Evolutionary conservation across 169 alveolate species (phyloP).

Genomic region (Plasmodium cynomolgi): DNA sequence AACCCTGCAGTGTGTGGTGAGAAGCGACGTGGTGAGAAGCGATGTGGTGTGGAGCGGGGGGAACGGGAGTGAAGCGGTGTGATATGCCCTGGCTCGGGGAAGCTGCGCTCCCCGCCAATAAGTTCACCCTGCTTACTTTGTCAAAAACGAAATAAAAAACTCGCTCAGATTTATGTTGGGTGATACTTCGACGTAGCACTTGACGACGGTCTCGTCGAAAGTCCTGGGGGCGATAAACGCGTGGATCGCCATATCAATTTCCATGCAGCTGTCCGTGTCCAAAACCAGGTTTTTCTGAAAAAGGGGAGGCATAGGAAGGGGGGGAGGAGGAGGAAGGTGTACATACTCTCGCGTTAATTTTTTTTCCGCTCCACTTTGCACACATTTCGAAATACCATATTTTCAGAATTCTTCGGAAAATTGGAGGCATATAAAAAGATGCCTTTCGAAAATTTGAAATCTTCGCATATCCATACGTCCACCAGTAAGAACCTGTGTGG

Average conservation of each 20-base stretch:
- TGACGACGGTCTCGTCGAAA: constrained; percentile 13
- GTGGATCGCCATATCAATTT: constrained; percentile 50
- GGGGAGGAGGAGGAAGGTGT: not conserved
- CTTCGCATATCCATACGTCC: constrained; percentile 70
- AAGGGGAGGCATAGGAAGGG: not conserved
- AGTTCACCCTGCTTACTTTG: constrained; percentile 19
- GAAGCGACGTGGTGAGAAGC: not conserved
- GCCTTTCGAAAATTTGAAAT: constrained; percentile 49
- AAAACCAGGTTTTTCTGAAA: constrained; percentile 8
- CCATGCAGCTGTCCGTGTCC: constrained; percentile 29
- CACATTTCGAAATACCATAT: constrained; percentile 14
- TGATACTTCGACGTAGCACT: constrained; percentile 57
- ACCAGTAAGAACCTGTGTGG: constrained; percentile 22
- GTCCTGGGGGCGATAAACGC: constrained; percentile 32
- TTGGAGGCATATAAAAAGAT: constrained; percentile 50
- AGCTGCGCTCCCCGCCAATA: not conserved
- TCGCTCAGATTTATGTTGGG: constrained; percentile 35
- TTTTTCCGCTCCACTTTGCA: not conserved
- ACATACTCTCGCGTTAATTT: not conserved
- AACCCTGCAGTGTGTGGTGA: constrained; percentile 31
- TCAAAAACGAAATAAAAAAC: constrained; percentile 27
- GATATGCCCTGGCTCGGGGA: not conserved
- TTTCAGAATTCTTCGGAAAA: constrained; percentile 7
- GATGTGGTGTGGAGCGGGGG: not conserved
- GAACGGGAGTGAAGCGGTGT: not conserved